Percentiles rank a stretch among this genome's conserved stretches.
Evolutionary conservation across 2,329 filamentous ascomycete species (phyloP).

Genomic region (Beauveria varroae): DNA sequence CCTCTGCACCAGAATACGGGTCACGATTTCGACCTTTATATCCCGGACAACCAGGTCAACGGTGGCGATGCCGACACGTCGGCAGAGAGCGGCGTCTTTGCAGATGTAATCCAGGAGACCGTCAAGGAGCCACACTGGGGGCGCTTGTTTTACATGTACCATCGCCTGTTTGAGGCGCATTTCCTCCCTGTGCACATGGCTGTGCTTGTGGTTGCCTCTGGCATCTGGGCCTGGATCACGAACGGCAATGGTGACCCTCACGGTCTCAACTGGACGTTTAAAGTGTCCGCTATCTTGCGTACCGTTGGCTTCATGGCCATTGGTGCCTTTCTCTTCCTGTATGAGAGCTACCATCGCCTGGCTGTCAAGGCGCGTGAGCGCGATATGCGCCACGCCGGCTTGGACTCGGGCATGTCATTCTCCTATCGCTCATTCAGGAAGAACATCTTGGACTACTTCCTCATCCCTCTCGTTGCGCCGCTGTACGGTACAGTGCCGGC

Average conservation of each 20-base stretch:
- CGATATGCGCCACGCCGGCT: slow-evolving; percentile 59
- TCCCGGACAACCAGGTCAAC: slow-evolving; percentile 37
- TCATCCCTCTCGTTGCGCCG: slow-evolving; percentile 60
- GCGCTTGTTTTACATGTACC: slow-evolving; percentile 50
- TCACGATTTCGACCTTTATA: slow-evolving; percentile 38
- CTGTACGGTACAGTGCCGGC: slow-evolving; percentile 61
- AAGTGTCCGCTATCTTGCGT: slow-evolving; percentile 51
- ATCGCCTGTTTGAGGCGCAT: slow-evolving; percentile 67
- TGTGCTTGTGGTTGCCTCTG: slow-evolving; percentile 55
- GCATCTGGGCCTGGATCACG: slow-evolving; percentile 50
- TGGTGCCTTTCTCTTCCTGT: slow-evolving; percentile 56
- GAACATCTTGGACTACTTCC: slow-evolving; percentile 55
- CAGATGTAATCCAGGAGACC: slow-evolving; percentile 44
- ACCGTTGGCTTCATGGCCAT: slow-evolving; percentile 55
- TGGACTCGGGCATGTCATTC: slow-evolving; percentile 59
- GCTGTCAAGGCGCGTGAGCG: slow-evolving; percentile 53
- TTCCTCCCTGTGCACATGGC: slow-evolving; percentile 63
- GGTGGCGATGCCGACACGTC: slow-evolving; percentile 31
- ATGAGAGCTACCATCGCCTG: slow-evolving; percentile 59
- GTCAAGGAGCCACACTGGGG: slow-evolving; percentile 46
- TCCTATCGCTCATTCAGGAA: slow-evolving; percentile 47
- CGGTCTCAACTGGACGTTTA: slow-evolving; percentile 51
- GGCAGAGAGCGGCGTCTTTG: slow-evolving; percentile 45
- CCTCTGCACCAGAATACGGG: slow-evolving; percentile 45
- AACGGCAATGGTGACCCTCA: slow-evolving; percentile 43